phyloP scores from a whole-genome alignment of 202 grass and related monocot species.

The Eragrostis tef region DNA sequence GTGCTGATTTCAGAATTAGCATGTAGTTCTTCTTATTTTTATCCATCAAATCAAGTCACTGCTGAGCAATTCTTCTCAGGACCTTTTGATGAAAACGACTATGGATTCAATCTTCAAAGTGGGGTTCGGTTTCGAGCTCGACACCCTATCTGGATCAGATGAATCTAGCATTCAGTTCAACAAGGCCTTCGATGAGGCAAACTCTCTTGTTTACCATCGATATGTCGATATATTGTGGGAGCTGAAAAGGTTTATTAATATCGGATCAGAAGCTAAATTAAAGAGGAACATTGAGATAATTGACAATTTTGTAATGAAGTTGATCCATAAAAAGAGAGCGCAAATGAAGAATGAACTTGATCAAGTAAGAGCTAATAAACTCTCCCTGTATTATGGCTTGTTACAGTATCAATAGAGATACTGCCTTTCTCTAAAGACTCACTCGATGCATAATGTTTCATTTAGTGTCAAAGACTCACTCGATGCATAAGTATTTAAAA shows the following conservation, averaged over 20 bases:
- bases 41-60: background rate
- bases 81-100: conserved; percentile 62
- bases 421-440: too few relatives aligned
- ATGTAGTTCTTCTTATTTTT: too few relatives aligned
- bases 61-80: conserved; percentile 34
- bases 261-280: conserved; percentile 75
- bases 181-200: conserved; percentile 71
- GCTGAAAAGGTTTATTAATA: conserved; percentile 61
- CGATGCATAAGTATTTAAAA: too few relatives aligned
- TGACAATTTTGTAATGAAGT: conserved; percentile 64
- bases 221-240: conserved; percentile 75
- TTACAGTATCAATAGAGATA: background rate
- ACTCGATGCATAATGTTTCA: too few relatives aligned
- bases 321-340: conserved; percentile 68
- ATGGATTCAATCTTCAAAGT: conserved; percentile 76
- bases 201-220: conserved; percentile 53
- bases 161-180: conserved; percentile 52
- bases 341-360: conserved; percentile 49
- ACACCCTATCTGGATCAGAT: conserved; percentile 54
- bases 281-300: conserved; percentile 62
- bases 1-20: too few relatives aligned
- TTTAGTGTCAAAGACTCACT: too few relatives aligned
- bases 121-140: conserved; percentile 60
- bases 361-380: conserved; percentile 51
- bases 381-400: background rate